Evolutionary conservation across 352 stramenopile genomes (phyloP), one percentile per base, ranked within the genome.

Genomic region (Elongisporangium senticosum): DNA sequence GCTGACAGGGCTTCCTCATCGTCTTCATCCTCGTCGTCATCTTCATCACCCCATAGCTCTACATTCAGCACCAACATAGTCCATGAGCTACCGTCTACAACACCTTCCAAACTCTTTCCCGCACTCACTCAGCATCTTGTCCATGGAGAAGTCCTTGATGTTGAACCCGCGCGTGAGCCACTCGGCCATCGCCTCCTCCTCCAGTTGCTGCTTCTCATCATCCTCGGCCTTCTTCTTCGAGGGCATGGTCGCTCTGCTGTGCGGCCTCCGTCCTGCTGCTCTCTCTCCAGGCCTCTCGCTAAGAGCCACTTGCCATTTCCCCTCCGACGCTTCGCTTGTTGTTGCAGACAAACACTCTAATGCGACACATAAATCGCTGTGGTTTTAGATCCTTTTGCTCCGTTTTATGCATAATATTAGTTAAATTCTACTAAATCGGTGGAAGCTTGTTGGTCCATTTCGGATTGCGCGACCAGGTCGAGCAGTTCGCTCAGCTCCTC

Each of bases 41-140:
- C 80, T 55, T 93, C 80, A 22, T 88, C 71, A 0, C 74, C 65
- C 83, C 83, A 93, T 15, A 93, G 63, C 37, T 82, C 83, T 92
- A 19, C 3, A 50, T 10, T 14, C 37, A 61, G 22, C 39, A 23
- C 17, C n/a, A 15, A 15, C 33, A 68, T 21, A 20, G 8, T 17
- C 1, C 20, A 52, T 53, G 4, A 59, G 14, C 7, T 53, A 15
- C 40, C 13, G 59, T 13, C 21, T 14, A 28, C 17, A 51, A 8
- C 22, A 0, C 28, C 28, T 13, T 17, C 8, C 11, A 43, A 43
- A 15, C 33, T 43, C 1, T 10, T 39, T 5, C 10, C 28, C 28
- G 7, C 11, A 68, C 79, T 28, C 51, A 90, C 80, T 74, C 11
- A 82, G 61, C 81, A 93, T 93, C 63, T 90, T 90, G 3, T 77